Base-by-base conservation (phyloP, 176 grass and related monocot genomes). In the Elymus sibiricus region DNA sequence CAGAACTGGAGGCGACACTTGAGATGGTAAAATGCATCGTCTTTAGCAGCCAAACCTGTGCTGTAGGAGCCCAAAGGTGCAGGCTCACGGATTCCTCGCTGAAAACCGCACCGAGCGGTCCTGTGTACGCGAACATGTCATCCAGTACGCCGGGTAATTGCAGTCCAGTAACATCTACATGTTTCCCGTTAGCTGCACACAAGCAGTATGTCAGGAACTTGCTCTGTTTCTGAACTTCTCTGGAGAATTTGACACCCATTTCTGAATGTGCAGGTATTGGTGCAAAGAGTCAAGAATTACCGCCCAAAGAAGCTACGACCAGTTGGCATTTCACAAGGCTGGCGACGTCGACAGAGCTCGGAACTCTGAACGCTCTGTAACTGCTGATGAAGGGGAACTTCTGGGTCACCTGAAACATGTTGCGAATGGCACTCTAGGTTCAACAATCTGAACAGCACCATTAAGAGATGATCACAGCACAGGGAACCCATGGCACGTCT, bases 51-150 rank as follows among this genome's bases (percentile, higher is more conserved):
- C 64, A 61, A 75, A 98, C 95, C 83, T 93, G 95, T 47, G 93
- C 95, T 79, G 95, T 98, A 90, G 95, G 95, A 90, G 95, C 93
- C 95, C 95, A 95, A 82, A 98, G 89, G 89, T 94, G 75, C 81
- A 98, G 64, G 63, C 75, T 78, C 55, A 94, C 73, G 66, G 82
- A 70, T 51, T 94, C 62, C 7, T 72, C 64, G 27, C 68, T 79
- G 51, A 95, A 98, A 90, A 88, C 64, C 63, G 93, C 83, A 83
- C 95, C 95, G 65, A 98, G 95, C 25, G 86, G 88, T 43, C 95
- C 93, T 25, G 60, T 90, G 64, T 98, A 98, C 38, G 95, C 85
- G 85, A 98, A 98, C 80, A 95, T 87, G 83, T 95, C 93, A 90
- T 95, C 95, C 80, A 98, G 88, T 40, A 98, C 91, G 10, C 95